Conservation (phyloP, 306 rosid species). For the Prunus mira region DNA sequence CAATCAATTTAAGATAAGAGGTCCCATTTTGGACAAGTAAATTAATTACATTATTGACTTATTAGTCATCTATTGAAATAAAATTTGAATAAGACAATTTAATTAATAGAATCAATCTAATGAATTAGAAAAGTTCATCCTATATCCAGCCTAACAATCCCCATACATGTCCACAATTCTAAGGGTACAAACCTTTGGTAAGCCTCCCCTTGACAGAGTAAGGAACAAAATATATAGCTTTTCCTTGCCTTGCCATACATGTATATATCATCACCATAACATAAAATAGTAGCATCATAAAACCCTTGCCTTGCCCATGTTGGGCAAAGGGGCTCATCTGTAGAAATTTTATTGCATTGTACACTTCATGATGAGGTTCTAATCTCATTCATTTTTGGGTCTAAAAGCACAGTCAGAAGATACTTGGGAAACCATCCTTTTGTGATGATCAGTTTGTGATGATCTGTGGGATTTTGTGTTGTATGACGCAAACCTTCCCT, state of each 20-base stretch:
- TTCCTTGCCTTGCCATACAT: slow-evolving; percentile 22
- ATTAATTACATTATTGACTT: not conserved
- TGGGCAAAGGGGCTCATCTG: slow-evolving; percentile 17
- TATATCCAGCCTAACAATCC: slow-evolving; percentile 31
- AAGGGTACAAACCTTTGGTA: slow-evolving; percentile 42
- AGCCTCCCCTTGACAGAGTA: slow-evolving; percentile 36
- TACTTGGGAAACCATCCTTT: slow-evolving; percentile 49
- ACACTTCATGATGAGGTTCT: slow-evolving; percentile 1
- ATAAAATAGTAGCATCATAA: not conserved
- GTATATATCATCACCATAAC: slow-evolving; percentile 46
- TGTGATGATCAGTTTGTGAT: slow-evolving; percentile 31
- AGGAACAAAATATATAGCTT: slow-evolving; percentile 23
- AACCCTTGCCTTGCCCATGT: slow-evolving; percentile 40
- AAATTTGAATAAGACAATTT: slow-evolving; percentile 3
- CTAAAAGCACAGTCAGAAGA: slow-evolving; percentile 34
- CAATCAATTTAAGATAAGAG: not conserved
- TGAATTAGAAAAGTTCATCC: slow-evolving; percentile 33
- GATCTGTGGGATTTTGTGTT: slow-evolving; percentile 43
- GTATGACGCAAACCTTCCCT: slow-evolving; percentile 43
- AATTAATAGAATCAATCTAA: slow-evolving; percentile 27
- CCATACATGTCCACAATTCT: slow-evolving; percentile 33
- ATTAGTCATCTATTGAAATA: not conserved
- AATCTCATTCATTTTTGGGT: slow-evolving; percentile 35
- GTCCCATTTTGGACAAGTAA: not conserved
- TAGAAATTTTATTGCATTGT: slow-evolving; percentile 24